These are phyloP conservation scores for Zostera marina DNA, from an alignment of 116 monocot genomes.

Conservation along the genomic window DNA sequence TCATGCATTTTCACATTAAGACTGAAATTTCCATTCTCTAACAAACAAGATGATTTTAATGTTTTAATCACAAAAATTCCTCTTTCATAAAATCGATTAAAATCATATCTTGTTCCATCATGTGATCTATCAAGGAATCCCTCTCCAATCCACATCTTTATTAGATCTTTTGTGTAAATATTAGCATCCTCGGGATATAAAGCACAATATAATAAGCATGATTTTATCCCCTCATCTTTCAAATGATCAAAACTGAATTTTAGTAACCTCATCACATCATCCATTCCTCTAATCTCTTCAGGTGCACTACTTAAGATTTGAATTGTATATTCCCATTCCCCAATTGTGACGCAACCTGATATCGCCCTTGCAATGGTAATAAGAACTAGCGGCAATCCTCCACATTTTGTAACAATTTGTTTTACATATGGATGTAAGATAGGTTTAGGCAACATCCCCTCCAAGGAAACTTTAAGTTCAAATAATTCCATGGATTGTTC, in stretches of 20 bases:
- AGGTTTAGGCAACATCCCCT: neutral
- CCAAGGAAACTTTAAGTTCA: neutral
- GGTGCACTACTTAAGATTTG: neutral
- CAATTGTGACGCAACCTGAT: neutral
- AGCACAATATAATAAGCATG: slow-evolving; percentile 10
- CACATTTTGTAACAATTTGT: slow-evolving; percentile 2
- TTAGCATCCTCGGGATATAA: slow-evolving; percentile 4
- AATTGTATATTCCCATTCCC: slow-evolving; percentile 7
- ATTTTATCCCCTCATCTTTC: neutral
- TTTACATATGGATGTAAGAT: neutral
- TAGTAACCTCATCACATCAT: slow-evolving; percentile 3
- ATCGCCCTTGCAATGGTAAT: slow-evolving; percentile 9
- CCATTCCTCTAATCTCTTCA: slow-evolving; percentile 1
- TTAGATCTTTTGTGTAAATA: neutral
- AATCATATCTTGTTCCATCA: no score
- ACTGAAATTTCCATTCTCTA: neutral
- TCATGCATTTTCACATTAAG: slow-evolving; percentile 11
- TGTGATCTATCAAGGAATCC: neutral
- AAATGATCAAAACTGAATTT: slow-evolving; percentile 17
- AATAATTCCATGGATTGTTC: slow-evolving; percentile 5
- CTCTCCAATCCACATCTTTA: slow-evolving; percentile 11
- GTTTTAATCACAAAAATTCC: neutral
- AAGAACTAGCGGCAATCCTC: slow-evolving; percentile 5
- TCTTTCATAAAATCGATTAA: neutral
- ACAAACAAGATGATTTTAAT: slow-evolving; percentile 1